Evolutionary conservation across 2,329 filamentous ascomycete genomes (phyloP), one percentile per base, ranked within the genome.

Genomic region (Keithomyces neogunnii): DNA sequence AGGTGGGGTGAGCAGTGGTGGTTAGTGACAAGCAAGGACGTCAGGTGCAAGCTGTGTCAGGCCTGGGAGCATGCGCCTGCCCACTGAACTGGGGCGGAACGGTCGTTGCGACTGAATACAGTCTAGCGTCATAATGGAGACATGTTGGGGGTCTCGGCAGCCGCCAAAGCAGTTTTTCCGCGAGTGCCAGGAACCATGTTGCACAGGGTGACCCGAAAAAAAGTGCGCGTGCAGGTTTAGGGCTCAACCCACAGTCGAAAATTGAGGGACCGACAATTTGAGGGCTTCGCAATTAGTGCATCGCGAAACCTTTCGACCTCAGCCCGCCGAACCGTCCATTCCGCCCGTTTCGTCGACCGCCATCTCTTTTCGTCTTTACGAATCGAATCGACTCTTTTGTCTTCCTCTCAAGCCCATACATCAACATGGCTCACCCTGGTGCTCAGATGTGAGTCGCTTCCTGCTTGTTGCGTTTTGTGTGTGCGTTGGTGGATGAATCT

Each of bases 401-500:
- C 62, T 62, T 56, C 67, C 69, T 11, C 4, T 40, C 13, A 40
- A 19, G 19, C 19, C 19, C 19, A 19, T 19, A 19, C 19, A 19
- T 70, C 75, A 81, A 72, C 61, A 82, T 82, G 78, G 77, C 79
- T 73, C 72, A 75, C 68, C 75, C 78, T 62, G 78, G 79, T 69
- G 70, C 77, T 68, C 79, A 82, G 70, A 82, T 82, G 79, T 82
- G 72, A 78, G 79, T 74, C 29, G 43, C 4, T 48, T 19, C 8
- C 26, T 39, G 28, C 30, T 38, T 32, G 10, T 13, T 7, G 19
- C 10, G 28, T 13, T 31, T 39, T 11, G 39, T 32, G 45, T 33
- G 45, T 36, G 33, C 31, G 4, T 13, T 7, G 45, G 39, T 10
- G 26, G 45, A 13, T 5, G 33, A 7, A 33, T 7, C 5, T n/a